Percentiles rank a stretch among this genome's conserved stretches.
phyloP scores from a whole-genome alignment of 1,139 yeast genomes.

The Pichia norvegensis region DNA sequence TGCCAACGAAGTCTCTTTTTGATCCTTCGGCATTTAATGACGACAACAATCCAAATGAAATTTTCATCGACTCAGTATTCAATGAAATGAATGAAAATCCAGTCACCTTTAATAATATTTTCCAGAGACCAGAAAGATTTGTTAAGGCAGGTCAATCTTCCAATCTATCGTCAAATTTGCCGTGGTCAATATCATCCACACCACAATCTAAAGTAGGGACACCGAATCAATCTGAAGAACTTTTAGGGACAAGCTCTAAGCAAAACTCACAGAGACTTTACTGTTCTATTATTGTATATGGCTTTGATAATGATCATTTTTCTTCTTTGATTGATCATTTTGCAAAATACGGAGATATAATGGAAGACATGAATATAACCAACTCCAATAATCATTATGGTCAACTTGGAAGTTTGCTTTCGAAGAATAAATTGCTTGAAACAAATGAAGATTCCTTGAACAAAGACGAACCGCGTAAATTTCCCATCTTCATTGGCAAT shows the following conservation, averaged over 20 bases:
- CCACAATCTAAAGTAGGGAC: neutral
- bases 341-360: constrained; percentile 68
- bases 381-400: constrained; percentile 7
- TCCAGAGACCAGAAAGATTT: constrained; percentile 30
- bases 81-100: constrained; percentile 35
- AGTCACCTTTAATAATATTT: constrained; percentile 37
- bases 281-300: constrained; percentile 75
- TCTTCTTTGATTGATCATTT: constrained; percentile 65
- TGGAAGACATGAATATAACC: constrained; percentile 52
- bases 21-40: constrained; percentile 42
- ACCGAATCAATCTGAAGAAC: neutral
- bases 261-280: constrained; percentile 27
- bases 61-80: constrained; percentile 19
- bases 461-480: neutral
- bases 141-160: neutral
- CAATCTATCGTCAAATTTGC: constrained; percentile 1
- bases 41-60: constrained; percentile 26
- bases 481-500: constrained; percentile 68
- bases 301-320: constrained; percentile 74
- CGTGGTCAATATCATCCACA: constrained; percentile 4
- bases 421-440: constrained; percentile 2
- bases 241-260: neutral
- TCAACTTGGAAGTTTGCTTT: constrained; percentile 5
- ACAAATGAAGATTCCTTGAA: neutral
- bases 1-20: constrained; percentile 55